Conservation (phyloP, 768 basidiomycete species). For the Termitomyces sp. region DNA sequence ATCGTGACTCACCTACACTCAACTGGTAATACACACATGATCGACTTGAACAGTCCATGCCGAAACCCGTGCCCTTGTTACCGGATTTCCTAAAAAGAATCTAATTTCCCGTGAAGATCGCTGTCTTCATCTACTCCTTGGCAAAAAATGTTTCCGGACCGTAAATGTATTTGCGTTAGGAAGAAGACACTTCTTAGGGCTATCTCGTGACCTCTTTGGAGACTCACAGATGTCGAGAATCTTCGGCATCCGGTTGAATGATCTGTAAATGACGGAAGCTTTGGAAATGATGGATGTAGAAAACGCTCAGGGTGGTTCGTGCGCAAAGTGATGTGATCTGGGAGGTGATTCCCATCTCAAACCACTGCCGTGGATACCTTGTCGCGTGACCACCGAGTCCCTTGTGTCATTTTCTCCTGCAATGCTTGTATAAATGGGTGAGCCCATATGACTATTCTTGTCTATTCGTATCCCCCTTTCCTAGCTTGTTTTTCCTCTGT, state of each 20-base stretch:
- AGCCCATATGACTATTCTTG: slow-evolving; percentile 21
- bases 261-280: slow-evolving; percentile 20
- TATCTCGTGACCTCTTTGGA: slow-evolving; percentile 21
- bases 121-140: slow-evolving; percentile 19
- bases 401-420: slow-evolving; percentile 21
- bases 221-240: slow-evolving; percentile 14
- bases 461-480: slow-evolving; percentile 15
- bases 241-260: slow-evolving; percentile 16
- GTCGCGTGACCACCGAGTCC: slow-evolving; percentile 33
- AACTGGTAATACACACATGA: background rate
- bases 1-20: background rate
- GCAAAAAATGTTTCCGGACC: slow-evolving; percentile 19
- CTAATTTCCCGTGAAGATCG: slow-evolving; percentile 32
- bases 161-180: slow-evolving; percentile 8
- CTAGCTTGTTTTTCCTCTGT: slow-evolving; percentile 8
- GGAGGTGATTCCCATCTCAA: slow-evolving; percentile 16
- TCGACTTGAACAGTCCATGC: background rate
- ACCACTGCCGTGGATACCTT: slow-evolving; percentile 15
- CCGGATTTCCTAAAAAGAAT: slow-evolving; percentile 17
- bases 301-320: slow-evolving; percentile 24
- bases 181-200: slow-evolving; percentile 8
- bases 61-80: slow-evolving; percentile 3
- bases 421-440: slow-evolving; percentile 21
- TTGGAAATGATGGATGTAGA: slow-evolving; percentile 16
- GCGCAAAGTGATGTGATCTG: slow-evolving; percentile 21